These are phyloP conservation scores for Lactarius deliciosus DNA, from an alignment of 768 basidiomycete genomes.

Conservation along the genomic window DNA sequence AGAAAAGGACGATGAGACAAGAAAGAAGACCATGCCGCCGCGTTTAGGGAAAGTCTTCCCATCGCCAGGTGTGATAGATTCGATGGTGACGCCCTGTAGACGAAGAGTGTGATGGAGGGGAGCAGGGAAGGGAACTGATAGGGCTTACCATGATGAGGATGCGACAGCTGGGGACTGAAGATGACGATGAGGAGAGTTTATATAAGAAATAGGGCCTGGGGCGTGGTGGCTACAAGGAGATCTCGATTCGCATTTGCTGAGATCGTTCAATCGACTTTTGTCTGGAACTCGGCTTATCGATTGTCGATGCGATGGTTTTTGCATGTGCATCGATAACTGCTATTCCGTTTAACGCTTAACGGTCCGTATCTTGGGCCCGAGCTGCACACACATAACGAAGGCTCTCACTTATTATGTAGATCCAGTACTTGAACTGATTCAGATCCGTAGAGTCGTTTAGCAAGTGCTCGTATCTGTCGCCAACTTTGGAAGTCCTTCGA, in stretches of 20 bases:
- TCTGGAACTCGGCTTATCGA: conserved; percentile 20
- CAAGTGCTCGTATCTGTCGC: background rate
- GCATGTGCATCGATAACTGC: background rate
- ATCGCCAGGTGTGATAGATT: conserved; percentile 60
- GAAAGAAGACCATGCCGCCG: conserved; percentile 53
- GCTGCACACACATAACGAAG: background rate
- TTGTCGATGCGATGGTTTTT: conserved; percentile 12
- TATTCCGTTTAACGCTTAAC: background rate
- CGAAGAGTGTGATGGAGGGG: conserved; percentile 7
- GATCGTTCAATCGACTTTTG: conserved; percentile 23
- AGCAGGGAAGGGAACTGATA: conserved; percentile 3
- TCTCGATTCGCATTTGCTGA: conserved; percentile 20
- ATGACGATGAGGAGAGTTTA: conserved; percentile 26
- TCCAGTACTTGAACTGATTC: background rate
- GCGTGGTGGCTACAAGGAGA: conserved; percentile 24
- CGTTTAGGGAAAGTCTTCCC: conserved; percentile 59
- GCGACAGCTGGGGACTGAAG: conserved; percentile 9
- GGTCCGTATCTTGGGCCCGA: background rate
- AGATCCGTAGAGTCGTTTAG: background rate
- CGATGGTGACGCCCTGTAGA: conserved; percentile 67
- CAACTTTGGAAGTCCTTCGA: background rate
- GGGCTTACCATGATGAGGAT: conserved; percentile 25
- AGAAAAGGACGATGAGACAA: conserved; percentile 7
- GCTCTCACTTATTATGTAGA: background rate
- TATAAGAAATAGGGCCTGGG: conserved; percentile 27